Evolutionary conservation across 23 red algal species (phyloP).

Genomic region (Agarophyton chilense): DNA sequence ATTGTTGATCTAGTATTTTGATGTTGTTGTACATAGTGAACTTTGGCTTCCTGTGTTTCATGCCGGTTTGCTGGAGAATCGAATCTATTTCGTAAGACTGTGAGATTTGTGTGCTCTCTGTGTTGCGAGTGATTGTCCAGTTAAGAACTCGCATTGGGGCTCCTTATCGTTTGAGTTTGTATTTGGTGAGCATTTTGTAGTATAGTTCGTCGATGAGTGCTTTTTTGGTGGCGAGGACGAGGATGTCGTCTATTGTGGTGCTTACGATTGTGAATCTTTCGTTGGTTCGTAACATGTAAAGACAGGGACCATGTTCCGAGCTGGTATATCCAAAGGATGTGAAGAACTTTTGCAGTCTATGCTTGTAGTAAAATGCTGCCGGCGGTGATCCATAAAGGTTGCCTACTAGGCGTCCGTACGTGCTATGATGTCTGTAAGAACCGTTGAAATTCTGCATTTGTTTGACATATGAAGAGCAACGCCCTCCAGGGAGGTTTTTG

Average conservation of each 20-base stretch:
- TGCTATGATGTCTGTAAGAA: neutral
- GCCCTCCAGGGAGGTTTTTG: no score
- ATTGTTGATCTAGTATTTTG: neutral
- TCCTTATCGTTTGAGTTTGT: constrained; percentile 1
- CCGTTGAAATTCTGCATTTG: neutral
- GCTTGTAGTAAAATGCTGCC: neutral
- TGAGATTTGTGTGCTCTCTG: neutral
- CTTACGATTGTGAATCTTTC: neutral
- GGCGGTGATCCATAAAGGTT: constrained; percentile 28
- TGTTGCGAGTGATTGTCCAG: neutral
- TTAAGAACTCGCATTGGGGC: neutral
- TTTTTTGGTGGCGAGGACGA: neutral
- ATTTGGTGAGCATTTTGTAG: neutral
- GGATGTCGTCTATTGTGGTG: neutral
- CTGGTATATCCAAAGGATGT: neutral
- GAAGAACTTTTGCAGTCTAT: neutral
- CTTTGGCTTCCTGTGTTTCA: neutral
- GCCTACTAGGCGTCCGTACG: neutral
- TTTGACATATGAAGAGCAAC: no score
- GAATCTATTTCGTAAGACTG: neutral
- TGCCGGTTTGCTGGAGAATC: neutral
- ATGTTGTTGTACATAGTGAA: neutral
- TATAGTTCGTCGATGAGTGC: neutral
- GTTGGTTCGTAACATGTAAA: neutral
- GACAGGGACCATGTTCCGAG: neutral